Evolutionary conservation across 495 filamentous ascomycete genomes (phyloP), one percentile per base, ranked within the genome.

Genomic region (Melanomma pulvis-pyrius): DNA sequence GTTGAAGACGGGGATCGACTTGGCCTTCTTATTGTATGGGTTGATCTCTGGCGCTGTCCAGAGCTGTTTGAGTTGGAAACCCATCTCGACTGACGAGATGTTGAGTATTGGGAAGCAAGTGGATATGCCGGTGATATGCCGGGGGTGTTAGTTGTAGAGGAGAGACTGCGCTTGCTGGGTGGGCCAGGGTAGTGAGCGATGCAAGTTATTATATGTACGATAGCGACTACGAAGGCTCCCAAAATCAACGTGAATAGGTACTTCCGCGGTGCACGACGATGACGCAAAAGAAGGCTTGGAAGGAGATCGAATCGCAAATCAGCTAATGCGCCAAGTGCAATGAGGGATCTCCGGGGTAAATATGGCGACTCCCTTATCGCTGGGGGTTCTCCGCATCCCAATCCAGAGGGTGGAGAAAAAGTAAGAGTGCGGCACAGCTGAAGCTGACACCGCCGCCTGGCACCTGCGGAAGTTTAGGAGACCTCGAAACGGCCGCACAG

Each of bases 1-100:
- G 24, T 73, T 73, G 39, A 73, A 59, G 15, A 68, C 47, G 2
- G 71, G 71, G 25, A 73, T 73, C 0, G 67, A 73, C 52, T 61
- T 67, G 24, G 71, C 71, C 50, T 79, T 79, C 52, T 72, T 70
- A 69, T 76, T 79, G 73, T 77, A 74, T 12, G 76, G 76, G 53
- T 79, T 79, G 68, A 79, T 62, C 58, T 75, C 73, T 52, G 74
- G 75, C n/a, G 74, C 74, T 0, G 19, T 65, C 66, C 70, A 72
- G 56, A 76, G 70, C 24, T 68, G 48, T 19, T 59, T 60, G 17
- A 74, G 39, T 13, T 70, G 34, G 52, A 72, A 72, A 61, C 63
- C 67, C 53, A 61, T 72, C 32, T 29, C 58, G 63, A 28, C 13
- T 30, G 28, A 46, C 24, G 56, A 30, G 24, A 39, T 47, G 9